Percentiles rank a stretch among this genome's conserved stretches.
Evolutionary conservation across 768 basidiomycete genomes (phyloP).

Genomic region (Tylopilus subfusipes): DNA sequence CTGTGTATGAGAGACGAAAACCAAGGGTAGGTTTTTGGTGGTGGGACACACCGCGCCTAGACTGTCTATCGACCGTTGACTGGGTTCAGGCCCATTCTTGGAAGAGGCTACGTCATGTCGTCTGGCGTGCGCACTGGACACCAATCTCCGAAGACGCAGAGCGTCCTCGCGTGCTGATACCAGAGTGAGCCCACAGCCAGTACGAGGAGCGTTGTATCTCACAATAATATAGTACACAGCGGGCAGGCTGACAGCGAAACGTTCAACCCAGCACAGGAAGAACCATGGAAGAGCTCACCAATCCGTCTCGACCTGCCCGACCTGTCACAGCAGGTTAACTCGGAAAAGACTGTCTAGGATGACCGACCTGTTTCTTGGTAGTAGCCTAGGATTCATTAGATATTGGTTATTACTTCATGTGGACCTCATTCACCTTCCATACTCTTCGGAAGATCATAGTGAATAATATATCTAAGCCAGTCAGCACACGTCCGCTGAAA

Average conservation of each 20-base stretch:
- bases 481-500: not conserved
- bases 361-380: constrained; percentile 80
- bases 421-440: constrained; percentile 57
- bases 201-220: constrained; percentile 15
- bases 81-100: constrained; percentile 55
- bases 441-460: constrained; percentile 79
- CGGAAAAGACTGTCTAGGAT: not conserved
- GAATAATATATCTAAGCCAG: constrained; percentile 61
- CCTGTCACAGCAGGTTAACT: constrained; percentile 39
- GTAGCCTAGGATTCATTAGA: constrained; percentile 48
- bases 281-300: constrained; percentile 39
- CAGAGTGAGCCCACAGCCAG: not conserved
- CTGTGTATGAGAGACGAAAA: constrained; percentile 6
- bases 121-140: constrained; percentile 43
- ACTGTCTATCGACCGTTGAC: constrained; percentile 65
- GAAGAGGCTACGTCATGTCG: constrained; percentile 42
- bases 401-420: not conserved
- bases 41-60: constrained; percentile 48
- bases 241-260: constrained; percentile 52
- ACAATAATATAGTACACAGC: constrained; percentile 85
- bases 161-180: constrained; percentile 72
- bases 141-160: constrained; percentile 49
- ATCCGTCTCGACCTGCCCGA: constrained; percentile 75
- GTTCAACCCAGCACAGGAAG: not conserved
- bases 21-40: constrained; percentile 9